phyloP scores from a whole-genome alignment of 257 asterid species.

The Knoxia roxburghii region DNA sequence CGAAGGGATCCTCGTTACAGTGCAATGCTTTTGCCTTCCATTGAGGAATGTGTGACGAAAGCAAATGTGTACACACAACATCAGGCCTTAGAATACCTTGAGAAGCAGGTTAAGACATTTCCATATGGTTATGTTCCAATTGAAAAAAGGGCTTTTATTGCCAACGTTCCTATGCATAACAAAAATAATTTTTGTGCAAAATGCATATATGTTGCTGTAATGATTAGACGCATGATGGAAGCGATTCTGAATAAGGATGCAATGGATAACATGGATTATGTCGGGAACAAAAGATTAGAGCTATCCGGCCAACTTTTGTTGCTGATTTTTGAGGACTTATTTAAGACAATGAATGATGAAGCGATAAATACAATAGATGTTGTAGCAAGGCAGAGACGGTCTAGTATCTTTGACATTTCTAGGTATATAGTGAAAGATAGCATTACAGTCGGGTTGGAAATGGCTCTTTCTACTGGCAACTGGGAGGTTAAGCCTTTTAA shows the following conservation, averaged over 20 bases:
- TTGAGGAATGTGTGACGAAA: slow-evolving; percentile 83
- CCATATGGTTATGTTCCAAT: slow-evolving; percentile 19
- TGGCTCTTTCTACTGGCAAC: slow-evolving; percentile 91
- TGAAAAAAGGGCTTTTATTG: slow-evolving; percentile 74
- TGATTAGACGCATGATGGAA: slow-evolving; percentile 97
- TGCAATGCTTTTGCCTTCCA: slow-evolving; percentile 82
- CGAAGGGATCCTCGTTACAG: slow-evolving; percentile 94
- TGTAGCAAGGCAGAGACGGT: slow-evolving; percentile 35
- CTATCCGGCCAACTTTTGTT: slow-evolving; percentile 85
- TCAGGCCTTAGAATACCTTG: slow-evolving; percentile 79
- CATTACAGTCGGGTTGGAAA: slow-evolving; percentile 67
- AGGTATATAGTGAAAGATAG: slow-evolving; percentile 37
- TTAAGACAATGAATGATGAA: slow-evolving; percentile 85
- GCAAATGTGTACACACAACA: slow-evolving; percentile 54
- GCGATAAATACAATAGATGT: slow-evolving; percentile 36
- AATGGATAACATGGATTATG: slow-evolving; percentile 97
- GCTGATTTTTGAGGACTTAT: slow-evolving; percentile 89
- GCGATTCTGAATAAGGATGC: slow-evolving; percentile 93
- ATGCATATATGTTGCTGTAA: slow-evolving; percentile 90
- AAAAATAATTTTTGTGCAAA: slow-evolving; percentile 78
- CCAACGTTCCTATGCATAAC: slow-evolving; percentile 63
- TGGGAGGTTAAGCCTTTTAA: slow-evolving; percentile 80
- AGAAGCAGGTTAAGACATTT: slow-evolving; percentile 48
- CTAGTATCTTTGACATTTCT: slow-evolving; percentile 56
- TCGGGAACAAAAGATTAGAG: slow-evolving; percentile 94